Base-by-base conservation (phyloP, 768 basidiomycete species). In the Suillus spraguei region DNA sequence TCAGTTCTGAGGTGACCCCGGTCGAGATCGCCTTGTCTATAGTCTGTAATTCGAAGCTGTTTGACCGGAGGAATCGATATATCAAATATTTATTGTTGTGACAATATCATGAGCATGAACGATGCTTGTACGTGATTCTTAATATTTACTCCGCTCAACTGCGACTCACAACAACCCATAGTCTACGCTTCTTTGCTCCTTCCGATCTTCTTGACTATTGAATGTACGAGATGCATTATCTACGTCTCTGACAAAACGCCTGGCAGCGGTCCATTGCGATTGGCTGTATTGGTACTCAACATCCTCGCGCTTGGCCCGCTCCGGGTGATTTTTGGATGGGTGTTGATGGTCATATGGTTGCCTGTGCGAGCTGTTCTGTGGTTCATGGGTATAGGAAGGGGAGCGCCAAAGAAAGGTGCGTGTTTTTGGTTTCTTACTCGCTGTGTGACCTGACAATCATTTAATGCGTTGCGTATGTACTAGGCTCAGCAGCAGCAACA, bases 361-460 rank as follows among this genome's bases (percentile, higher is more conserved):
- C 67, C 67, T 22, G 24, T 65, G 0, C 60, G 69, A 5, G 71
- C 44, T 1, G 1, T 66, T 0, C 35, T 74, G 2, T 69, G 66
- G 69, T 0, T 67, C 0, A 64, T 35, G 28, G 72, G 72, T 0
- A 64, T 72, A 5, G 66, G 67, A 20, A 64, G 71, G 22, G 64
- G 60, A 1, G 60, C 54, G 4, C 47, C 62, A 1, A 60, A 62
- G 22, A 67, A 65, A 55, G 65, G 65, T 65, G 22, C 52, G 62
- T 44, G 13, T 38, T 47, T 28, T 28, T 54, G 5, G 49, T 32
- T 16, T 4, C n/a, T 24, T 44, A 16, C 35, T 22, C 22, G 35
- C 5, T n/a, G 11, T 62, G 36, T 36, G 3, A 16, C 46, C 35
- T 32, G 17, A 42, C 35, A 24, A 28, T 16, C 35, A 11, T 10